Conservation (phyloP, 306 rosid species). For the Malus domestica region ASM211411v1 NC_041790.1:37056001-37056500, state of each 20-base stretch:
- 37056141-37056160: neutral
- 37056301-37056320: neutral
- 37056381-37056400: neutral
- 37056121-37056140: neutral
- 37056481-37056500: no score
- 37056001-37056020: neutral
- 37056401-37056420: neutral
- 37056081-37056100: neutral
- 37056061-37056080: neutral
- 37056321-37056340: neutral
- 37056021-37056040: no score
- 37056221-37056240: neutral
- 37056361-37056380: neutral
- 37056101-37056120: neutral
- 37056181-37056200: neutral
- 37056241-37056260: neutral
- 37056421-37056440: neutral
- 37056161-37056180: neutral
- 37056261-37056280: neutral
- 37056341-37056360: neutral
- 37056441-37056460: neutral
- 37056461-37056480: no score
- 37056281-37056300: neutral
- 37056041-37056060: no score
- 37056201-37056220: neutral